Base-by-base conservation (phyloP, 768 basidiomycete species). In the Termitomyces sp. region DNA sequence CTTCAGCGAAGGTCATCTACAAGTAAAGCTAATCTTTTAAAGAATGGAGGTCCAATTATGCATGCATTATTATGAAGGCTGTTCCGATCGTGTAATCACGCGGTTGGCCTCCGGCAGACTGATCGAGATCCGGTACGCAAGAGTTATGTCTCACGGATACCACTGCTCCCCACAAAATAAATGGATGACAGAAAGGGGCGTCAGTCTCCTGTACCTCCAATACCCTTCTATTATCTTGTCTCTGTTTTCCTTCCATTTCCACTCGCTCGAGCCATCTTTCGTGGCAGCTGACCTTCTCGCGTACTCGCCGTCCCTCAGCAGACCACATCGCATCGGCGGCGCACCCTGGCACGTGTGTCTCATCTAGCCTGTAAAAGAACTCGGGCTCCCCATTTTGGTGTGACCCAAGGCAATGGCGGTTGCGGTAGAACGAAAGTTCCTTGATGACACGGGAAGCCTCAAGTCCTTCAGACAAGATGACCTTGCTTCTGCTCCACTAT, bases 401-500 rank as follows among this genome's bases (percentile, higher is more conserved):
- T 34, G 19, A 34, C 34, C 21, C 32, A 37, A 21, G 19, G n/a
- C 37, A 40, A 51, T 39, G 37, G 37, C 17, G 16, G 25, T 19
- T 25, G 9, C 25, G 35, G 49, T 27, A 50, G 27, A 39, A 50
- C 49, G 37, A 19, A 50, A 54, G 51, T 60, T 62, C 46, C 61
- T 66, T n/a, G 64, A 50, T 19, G 68, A 68, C 50, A 59, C 61
- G 6, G 57, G 59, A 43, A 64, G 66, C 51, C 53, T 65, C 23
- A 54, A 58, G 46, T 66, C 68, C 34, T 65, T 68, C 52, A 60
- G 62, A 34, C 54, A 54, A 28, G 55, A 58, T 27, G 48, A 51
- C 3, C 46, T 54, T 19, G 55, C 62, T 32, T 62, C 63, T 23
- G 58, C 60, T 46, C 45, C 68, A 21, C 56, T 64, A 17, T 66